Evolutionary conservation across 805 yeast species (phyloP).

Genomic region (Cyberlindnera bimundalis): DNA sequence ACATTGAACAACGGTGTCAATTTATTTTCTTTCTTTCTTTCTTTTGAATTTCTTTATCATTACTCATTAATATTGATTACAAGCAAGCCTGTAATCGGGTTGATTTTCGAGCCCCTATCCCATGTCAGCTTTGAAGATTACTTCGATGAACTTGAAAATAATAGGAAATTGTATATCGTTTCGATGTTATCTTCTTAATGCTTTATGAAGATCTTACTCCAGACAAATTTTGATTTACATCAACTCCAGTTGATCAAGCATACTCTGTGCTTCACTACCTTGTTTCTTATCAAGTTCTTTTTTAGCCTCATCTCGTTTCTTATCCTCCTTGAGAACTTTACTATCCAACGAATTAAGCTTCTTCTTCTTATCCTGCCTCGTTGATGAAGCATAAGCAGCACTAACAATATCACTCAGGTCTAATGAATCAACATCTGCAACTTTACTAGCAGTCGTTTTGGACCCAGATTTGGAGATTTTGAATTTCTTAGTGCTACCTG

Average conservation of each 20-base stretch:
- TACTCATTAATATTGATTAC: no score
- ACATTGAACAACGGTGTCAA: no score
- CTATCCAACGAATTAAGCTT: background rate
- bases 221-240: constrained; percentile 2
- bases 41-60: no score
- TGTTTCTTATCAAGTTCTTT: constrained; percentile 11
- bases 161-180: no score
- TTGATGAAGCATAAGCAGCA: constrained; percentile 10
- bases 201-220: no score
- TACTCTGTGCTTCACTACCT: constrained; percentile 10
- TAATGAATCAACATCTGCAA: constrained; percentile 12
- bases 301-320: constrained; percentile 10
- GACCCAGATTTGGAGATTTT: constrained; percentile 12
- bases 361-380: constrained; percentile 5
- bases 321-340: constrained; percentile 10
- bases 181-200: no score
- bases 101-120: no score
- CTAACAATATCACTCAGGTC: constrained; percentile 14
- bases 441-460: constrained; percentile 13
- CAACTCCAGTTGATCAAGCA: constrained; percentile 15
- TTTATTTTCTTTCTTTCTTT: no score
- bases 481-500: constrained; percentile 7
- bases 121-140: no score
- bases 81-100: no score
- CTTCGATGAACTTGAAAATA: no score